Conservation (phyloP, 1,139 yeast species). For the Candida sp. region DNA sequence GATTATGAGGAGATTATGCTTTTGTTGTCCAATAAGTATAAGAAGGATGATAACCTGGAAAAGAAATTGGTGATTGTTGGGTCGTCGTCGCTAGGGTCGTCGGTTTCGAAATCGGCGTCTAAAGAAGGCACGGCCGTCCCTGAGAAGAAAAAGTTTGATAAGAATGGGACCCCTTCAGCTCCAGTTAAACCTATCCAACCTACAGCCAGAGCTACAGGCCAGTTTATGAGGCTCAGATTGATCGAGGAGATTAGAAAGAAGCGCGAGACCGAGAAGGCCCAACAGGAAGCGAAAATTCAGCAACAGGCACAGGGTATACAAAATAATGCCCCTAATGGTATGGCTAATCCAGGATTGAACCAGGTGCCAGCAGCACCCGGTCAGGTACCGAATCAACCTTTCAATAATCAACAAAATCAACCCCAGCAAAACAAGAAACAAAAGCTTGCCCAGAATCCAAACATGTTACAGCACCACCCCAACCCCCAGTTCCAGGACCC, state of each 20-base stretch:
- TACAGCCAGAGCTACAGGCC: slow-evolving; percentile 31
- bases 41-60: slow-evolving; percentile 36
- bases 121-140: slow-evolving; percentile 18
- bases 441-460: slow-evolving; percentile 9
- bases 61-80: slow-evolving; percentile 42
- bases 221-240: slow-evolving; percentile 46
- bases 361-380: not conserved
- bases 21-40: slow-evolving; percentile 40
- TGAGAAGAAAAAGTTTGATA: slow-evolving; percentile 25
- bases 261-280: slow-evolving; percentile 42
- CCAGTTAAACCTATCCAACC: slow-evolving; percentile 7
- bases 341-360: slow-evolving; percentile 3
- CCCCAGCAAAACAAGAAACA: slow-evolving; percentile 16
- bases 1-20: slow-evolving; percentile 91
- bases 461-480: not conserved
- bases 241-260: slow-evolving; percentile 46
- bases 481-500: not conserved
- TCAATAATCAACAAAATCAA: slow-evolving; percentile 11
- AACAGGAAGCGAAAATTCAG: slow-evolving; percentile 36
- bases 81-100: slow-evolving; percentile 20
- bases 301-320: slow-evolving; percentile 19
- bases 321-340: slow-evolving; percentile 8
- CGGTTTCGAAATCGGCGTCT: slow-evolving; percentile 15
- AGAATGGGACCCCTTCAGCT: slow-evolving; percentile 15
- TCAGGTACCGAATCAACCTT: slow-evolving; percentile 10